phyloP scores from a whole-genome alignment of 805 yeast species.

The Lipomyces sp. region DNA sequence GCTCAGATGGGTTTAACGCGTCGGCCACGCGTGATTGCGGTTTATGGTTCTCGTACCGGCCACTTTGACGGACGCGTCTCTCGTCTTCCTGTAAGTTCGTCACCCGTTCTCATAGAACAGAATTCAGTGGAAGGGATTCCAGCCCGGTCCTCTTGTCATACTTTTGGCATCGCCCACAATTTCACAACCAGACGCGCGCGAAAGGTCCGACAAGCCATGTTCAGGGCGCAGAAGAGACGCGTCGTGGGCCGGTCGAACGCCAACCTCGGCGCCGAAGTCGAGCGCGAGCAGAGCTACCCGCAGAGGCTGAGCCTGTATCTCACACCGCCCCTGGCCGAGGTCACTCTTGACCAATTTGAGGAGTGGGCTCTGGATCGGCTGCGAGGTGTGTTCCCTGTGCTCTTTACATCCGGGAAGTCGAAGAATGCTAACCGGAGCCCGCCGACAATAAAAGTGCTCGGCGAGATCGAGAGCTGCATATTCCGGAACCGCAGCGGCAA shows the following conservation, averaged over 20 bases:
- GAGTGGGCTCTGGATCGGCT: constrained; percentile 92
- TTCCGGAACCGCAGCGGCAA: constrained; percentile 60
- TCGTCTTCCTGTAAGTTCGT: too few species aligned
- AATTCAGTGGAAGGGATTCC: too few species aligned
- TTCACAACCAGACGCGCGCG: too few species aligned
- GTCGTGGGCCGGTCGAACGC: constrained; percentile 26
- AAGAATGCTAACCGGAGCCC: background rate
- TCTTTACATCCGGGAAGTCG: background rate
- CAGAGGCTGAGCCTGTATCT: constrained; percentile 71
- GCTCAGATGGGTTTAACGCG: too few species aligned
- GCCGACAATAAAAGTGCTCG: constrained; percentile 46
- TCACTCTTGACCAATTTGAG: constrained; percentile 90
- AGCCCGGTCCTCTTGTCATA: too few species aligned
- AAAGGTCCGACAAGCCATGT: too few species aligned
- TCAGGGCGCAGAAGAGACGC: constrained; percentile 33
- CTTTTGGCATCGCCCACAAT: too few species aligned
- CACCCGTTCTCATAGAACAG: too few species aligned
- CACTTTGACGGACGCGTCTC: too few species aligned
- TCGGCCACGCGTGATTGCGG: too few species aligned
- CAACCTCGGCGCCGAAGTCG: constrained; percentile 38
- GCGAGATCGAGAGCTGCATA: constrained; percentile 75
- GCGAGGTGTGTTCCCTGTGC: constrained; percentile 37
- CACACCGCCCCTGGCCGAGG: constrained; percentile 75
- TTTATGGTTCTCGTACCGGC: too few species aligned
- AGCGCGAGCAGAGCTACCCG: constrained; percentile 44